Base-by-base conservation (phyloP, 2,329 filamentous ascomycete genomes). In the Hawksworthiomyces lignivorus region DNA sequence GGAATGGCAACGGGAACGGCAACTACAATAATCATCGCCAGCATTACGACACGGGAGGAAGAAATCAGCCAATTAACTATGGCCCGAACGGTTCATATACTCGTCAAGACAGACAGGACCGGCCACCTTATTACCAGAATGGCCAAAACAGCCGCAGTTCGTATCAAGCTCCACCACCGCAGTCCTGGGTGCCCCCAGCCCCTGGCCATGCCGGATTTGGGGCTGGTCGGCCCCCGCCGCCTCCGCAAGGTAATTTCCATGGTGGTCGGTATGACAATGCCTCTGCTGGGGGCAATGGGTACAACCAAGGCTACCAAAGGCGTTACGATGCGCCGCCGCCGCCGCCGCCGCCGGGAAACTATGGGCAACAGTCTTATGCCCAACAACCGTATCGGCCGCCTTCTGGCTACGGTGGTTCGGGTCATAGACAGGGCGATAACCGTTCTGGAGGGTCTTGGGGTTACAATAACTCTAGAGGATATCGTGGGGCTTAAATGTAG, bases 41-140 rank as follows among this genome's bases (percentile, higher is more conserved):
- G 7, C 36, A 41, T 1, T 41, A 34, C 12, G 28, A 40, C 22
- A 32, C 27, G 12, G 31, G 43, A 3, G 41, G 44, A 3, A 31
- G 48, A 17, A 20, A 36, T 9, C 72, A 24, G 60, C 67, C 65
- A 15, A 73, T 77, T 56, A 77, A 75, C 48, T 80, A 79, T 56
- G 65, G 63, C 4, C 56, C 58, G 5, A 50, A 52, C 10, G 50
- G 50, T 4, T 38, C 44, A 4, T 44, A 54, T 8, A 38, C 48
- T 7, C 47, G 45, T 6, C 48, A 52, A 10, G 46, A 47, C 15
- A 42, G 51, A 2, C 33, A 15, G 7, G 42, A 47, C 17, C 45
- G 41, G 5, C 44, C 44, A 18, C 32, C 46, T 4, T 50, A 36
- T 8, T 39, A 43, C 36, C 37, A 39, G 41, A 35, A 39, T 30